Conservation (phyloP, 306 rosid genomes). For the Cucurbita ficifolia region DNA sequence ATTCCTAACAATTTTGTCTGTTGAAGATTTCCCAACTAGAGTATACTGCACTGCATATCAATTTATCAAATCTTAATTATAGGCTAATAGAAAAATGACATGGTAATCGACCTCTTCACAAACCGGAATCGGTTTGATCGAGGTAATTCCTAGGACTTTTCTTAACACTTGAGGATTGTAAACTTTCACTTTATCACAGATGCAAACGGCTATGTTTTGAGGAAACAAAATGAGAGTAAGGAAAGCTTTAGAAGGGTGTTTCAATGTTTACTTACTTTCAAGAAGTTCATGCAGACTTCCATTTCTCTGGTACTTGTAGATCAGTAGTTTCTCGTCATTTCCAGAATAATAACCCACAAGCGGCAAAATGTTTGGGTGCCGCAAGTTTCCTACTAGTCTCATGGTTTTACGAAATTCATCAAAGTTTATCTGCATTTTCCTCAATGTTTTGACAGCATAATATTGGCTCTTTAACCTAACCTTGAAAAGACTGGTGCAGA, state of each 20-base stretch:
- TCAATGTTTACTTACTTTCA: constrained; percentile 24
- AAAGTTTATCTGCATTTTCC: constrained; percentile 42
- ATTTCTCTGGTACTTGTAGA: constrained; percentile 56
- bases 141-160: neutral
- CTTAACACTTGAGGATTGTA: neutral
- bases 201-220: neutral
- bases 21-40: neutral
- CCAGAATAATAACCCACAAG: constrained; percentile 38
- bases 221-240: neutral
- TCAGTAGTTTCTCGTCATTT: constrained; percentile 49
- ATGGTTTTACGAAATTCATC: constrained; percentile 43
- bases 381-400: constrained; percentile 32
- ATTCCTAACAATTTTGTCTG: neutral
- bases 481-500: constrained; percentile 52
- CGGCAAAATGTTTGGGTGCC: constrained; percentile 56
- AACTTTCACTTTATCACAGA: neutral
- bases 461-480: constrained; percentile 34
- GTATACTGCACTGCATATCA: neutral
- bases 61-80: neutral
- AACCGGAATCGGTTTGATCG: neutral
- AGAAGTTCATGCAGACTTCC: constrained; percentile 61
- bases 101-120: neutral
- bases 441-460: constrained; percentile 63
- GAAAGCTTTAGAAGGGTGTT: neutral
- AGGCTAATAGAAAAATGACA: neutral